Conservation (phyloP, 768 basidiomycete genomes). For the Russula sp. region DNA sequence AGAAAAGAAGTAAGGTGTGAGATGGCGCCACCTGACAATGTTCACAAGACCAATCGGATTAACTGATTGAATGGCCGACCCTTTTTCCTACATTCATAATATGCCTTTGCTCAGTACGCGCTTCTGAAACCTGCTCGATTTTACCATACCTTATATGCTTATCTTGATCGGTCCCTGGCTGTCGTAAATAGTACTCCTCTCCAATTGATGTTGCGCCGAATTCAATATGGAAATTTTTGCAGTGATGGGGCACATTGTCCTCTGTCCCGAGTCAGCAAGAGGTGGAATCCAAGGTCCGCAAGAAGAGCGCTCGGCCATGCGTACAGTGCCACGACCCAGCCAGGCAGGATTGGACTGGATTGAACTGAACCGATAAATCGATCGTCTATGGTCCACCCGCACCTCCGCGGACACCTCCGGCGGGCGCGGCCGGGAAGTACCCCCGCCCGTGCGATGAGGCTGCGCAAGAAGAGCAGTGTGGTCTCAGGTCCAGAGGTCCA, state of each 20-base stretch:
- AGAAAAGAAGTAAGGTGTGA: conserved; percentile 45
- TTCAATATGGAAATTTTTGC: conserved; percentile 16
- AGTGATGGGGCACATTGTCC: conserved; percentile 4
- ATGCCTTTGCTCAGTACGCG: conserved; percentile 13
- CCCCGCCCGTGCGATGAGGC: conserved; percentile 23
- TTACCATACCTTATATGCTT: conserved; percentile 30
- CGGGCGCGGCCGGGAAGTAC: conserved; percentile 21
- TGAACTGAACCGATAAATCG: conserved; percentile 12
- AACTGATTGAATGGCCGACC: conserved; percentile 13
- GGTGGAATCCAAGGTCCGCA: conserved; percentile 3
- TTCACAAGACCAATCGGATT: conserved; percentile 21
- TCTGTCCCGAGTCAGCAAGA: conserved; percentile 9
- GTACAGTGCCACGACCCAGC: neutral
- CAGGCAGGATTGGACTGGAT: neutral
- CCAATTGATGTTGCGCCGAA: conserved; percentile 13
- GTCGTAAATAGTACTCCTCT: conserved; percentile 14
- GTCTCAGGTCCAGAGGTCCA: conserved; percentile 20
- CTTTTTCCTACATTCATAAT: neutral
- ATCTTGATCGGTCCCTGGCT: conserved; percentile 27
- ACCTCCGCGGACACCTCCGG: conserved; percentile 20
- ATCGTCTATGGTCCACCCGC: conserved; percentile 15
- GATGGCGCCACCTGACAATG: conserved; percentile 21
- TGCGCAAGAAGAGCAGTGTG: conserved; percentile 23
- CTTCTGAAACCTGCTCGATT: conserved; percentile 20
- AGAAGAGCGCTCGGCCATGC: conserved; percentile 11